A percentile compares a stretch with the other conserved stretches of the same genome.
Evolutionary conservation across 1,284 basidiomycete species (phyloP).

Genomic region (Sanghuangporus weigelae): DNA sequence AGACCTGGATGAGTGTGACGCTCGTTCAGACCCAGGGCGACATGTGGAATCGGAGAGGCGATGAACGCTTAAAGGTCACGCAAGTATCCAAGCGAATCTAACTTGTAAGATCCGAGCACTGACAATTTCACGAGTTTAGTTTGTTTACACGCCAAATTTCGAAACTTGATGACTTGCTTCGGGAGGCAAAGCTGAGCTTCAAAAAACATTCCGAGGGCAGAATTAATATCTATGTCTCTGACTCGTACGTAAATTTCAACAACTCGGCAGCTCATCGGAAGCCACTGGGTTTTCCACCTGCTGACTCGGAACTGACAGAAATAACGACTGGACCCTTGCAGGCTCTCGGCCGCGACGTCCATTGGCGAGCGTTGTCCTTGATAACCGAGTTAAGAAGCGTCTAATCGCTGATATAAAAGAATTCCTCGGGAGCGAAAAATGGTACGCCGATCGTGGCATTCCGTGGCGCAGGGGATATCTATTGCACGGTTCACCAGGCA

Average conservation of each 20-base stretch:
- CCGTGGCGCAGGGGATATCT: constrained; percentile 29
- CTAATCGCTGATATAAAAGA: constrained; percentile 28
- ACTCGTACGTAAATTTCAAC: constrained; percentile 21
- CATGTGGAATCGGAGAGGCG: constrained; percentile 20
- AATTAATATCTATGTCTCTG: constrained; percentile 26
- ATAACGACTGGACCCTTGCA: constrained; percentile 22
- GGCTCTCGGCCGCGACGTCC: constrained; percentile 26
- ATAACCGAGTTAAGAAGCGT: constrained; percentile 23
- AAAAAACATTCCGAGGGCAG: constrained; percentile 27
- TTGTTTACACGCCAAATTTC: constrained; percentile 21
- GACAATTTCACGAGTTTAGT: constrained; percentile 10
- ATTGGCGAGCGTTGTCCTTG: constrained; percentile 25
- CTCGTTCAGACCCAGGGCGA: constrained; percentile 30
- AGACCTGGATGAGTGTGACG: constrained; percentile 41
- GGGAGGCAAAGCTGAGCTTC: constrained; percentile 26
- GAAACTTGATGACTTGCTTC: constrained; percentile 25
- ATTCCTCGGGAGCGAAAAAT: constrained; percentile 27
- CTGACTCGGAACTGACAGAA: constrained; percentile 3
- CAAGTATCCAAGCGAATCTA: constrained; percentile 7
- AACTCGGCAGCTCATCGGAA: background rate
- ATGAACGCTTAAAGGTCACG: constrained; percentile 24
- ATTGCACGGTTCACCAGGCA: constrained; percentile 60
- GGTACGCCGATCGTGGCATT: constrained; percentile 29
- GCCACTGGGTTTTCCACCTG: background rate
- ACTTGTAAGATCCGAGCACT: background rate